Evolutionary conservation across 2,329 filamentous ascomycete species (phyloP), one percentile per base, ranked within the genome.

Genomic region (Colletotrichum tanaceti): DNA sequence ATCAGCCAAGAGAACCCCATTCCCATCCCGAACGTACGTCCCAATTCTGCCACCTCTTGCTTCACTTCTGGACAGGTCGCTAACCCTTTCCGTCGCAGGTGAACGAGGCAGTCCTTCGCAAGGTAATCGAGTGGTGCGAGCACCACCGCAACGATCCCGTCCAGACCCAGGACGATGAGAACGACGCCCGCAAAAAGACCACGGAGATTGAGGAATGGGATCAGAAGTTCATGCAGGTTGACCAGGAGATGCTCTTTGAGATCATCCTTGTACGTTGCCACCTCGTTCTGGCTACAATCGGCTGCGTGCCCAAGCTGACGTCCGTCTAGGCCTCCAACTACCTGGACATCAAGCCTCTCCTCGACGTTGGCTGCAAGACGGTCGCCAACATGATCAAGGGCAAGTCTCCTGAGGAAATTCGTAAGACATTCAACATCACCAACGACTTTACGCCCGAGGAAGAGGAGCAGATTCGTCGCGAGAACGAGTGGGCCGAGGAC

Each of bases 301-400:
- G 4, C 13, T 10, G 16, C 49, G 7, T n/a, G 38, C 16, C 22
- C 24, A 9, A 54, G 11, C 58, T 58, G 13, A 43, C 53, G 60
- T 63, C 16, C 47, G 10, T 20, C 7, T 73, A 96, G 93, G 96
- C 96, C 4, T 93, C 95, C 75, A 99, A 99, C 86, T 99, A 98
- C 81, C 91, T 99, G 69, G 96, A 99, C 74, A 99, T 99, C 85
- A 99, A 98, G 88, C 92, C 94, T 1, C 91, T 99, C 1, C 91
- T 99, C 35, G 96, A 99, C 73, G 95, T 98, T 69, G 96, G 96
- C 71, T 99, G 96, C 89, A 99, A 99, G 89, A 99, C 96, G 0
- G 96, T 99, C 18, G 96, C 96, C 71, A 99, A 99, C 84, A 99
- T 99, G 96, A 99, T 99, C 87, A 99, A 99, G 92, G 96, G 96